Evolutionary conservation across 2,329 filamentous ascomycete genomes (phyloP), one percentile per base, ranked within the genome.

Genomic region (Pseudohalonectria lignicola): DNA sequence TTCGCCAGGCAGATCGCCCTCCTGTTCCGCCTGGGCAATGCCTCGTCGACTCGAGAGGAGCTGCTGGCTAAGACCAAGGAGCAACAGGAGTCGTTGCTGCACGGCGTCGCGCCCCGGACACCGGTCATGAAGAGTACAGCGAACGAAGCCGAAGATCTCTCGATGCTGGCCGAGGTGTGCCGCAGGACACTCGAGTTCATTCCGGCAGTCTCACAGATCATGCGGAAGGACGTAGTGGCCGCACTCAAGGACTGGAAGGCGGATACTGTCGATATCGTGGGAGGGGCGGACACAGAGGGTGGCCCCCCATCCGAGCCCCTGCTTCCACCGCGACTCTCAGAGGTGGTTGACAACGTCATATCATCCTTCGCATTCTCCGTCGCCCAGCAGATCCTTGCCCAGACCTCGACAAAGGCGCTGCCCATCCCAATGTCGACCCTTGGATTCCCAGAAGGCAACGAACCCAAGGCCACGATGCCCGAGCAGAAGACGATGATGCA

Each of bases 1-100:
- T 98, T 96, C 56, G 79, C 86, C 3, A 76, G 92, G 18, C 90
- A 98, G 51, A 76, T 94, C 44, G 75, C 82, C 3, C 62, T 98
- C 1, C 68, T 96, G 2, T 67, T 94, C 11, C 76, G 88, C 4
- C 71, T 94, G 1, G 87, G 84, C n/a, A 92, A 90, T 52, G 75
- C 75, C 0, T 73, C 62, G 57, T 77, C 74, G 2, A 74, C 75
- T 0, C 59, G 71, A 28, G 76, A 79, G 46, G 76, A 82, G 49
- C 61, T 81, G 1, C 54, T 80, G 1, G 67, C 69, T 9, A 78
- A 76, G 52, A 61, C 81, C 7, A 74, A 69, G 45, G 74, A 77
- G 45, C 75, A 80, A 44, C 71, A 76, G 41, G 72, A 78, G 29
- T 65, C 68, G 4, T 66, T 74, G 10, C 55, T 79, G 0, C 67